Base-by-base conservation (phyloP, 495 filamentous ascomycete species). In the Penicillium daleae region DNA sequence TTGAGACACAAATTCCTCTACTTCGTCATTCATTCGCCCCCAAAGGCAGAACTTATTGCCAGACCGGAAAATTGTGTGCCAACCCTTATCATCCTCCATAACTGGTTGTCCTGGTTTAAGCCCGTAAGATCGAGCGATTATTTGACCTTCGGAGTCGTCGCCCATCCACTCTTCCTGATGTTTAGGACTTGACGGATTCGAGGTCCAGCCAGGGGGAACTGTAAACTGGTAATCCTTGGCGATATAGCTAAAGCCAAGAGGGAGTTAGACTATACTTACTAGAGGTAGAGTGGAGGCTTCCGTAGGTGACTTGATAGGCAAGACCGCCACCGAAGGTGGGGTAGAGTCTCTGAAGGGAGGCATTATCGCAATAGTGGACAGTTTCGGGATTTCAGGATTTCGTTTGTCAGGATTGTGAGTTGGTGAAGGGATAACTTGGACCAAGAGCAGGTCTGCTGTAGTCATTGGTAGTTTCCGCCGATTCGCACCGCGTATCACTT, bases 91-190 rank as follows among this genome's bases (percentile, higher is more conserved):
- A 51, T 51, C 35, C 32, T 53, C 32, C 57, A 60, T 60, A 33
- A 60, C 48, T 6, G 48, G 57, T 48, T 52, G 57, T 60, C 57
- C 57, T 31, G 57, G 57, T 42, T 51, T 7, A 19, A 60, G 44
- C 29, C 48, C 57, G 49, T 60, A 60, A 24, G 27, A 22, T 60
- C 48, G 46, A 26, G 57, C 57, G 13, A 60, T 60, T 4, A 29
- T 22, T 39, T 60, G 57, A 29, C 57, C 57, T 51, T 39, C 44
- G 42, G 57, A 60, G 33, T 51, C 29, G 48, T 21, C 21, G 24
- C 57, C 44, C 31, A 6, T 21, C 44, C 55, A 60, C 21, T 60
- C 57, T 60, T 60, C 21, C 4, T 27, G 46, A 42, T 40, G 29
- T 26, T 24, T 2, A 42, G 57, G 27, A 26, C 35, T 39, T 53